A percentile compares a stretch with the other conserved stretches of the same genome.
phyloP scores from a whole-genome alignment of 2,329 filamentous ascomycete species.

The Trichoderma polysporum region DNA sequence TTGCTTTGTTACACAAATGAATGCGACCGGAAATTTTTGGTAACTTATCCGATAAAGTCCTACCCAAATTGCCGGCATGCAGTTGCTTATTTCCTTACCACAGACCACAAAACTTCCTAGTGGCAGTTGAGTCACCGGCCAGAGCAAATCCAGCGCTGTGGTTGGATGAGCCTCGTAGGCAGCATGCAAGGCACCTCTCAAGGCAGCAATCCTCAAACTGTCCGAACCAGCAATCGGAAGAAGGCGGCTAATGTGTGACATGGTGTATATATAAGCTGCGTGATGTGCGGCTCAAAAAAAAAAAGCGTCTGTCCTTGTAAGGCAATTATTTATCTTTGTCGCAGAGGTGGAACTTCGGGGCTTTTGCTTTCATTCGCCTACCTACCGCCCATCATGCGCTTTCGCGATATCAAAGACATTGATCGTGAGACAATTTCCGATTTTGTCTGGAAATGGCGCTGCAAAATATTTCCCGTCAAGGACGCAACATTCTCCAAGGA shows the following conservation, averaged over 20 bases:
- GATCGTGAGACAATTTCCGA: constrained; percentile 30
- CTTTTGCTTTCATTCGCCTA: neutral
- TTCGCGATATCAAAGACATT: constrained; percentile 15
- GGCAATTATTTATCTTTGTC: neutral
- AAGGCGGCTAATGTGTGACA: neutral
- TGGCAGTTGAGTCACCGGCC: constrained; percentile 12
- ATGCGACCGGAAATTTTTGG: neutral
- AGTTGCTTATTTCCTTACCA: neutral
- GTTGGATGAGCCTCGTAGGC: constrained; percentile 18
- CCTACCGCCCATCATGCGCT: neutral
- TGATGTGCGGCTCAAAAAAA: neutral
- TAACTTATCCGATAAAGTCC: neutral
- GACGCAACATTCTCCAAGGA: constrained; percentile 23
- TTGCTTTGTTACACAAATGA: neutral
- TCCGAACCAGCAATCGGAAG: neutral
- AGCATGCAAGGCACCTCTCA: constrained; percentile 10
- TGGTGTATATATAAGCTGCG: neutral
- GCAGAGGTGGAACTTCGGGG: neutral
- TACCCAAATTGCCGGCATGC: neutral
- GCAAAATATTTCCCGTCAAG: constrained; percentile 30
- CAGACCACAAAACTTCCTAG: neutral
- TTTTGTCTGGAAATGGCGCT: constrained; percentile 34
- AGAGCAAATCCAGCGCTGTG: neutral
- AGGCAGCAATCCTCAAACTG: neutral
- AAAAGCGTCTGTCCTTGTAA: neutral